Base-by-base conservation (phyloP, 2,329 filamentous ascomycete species). In the Ceratocystiopsis sp. region DNA sequence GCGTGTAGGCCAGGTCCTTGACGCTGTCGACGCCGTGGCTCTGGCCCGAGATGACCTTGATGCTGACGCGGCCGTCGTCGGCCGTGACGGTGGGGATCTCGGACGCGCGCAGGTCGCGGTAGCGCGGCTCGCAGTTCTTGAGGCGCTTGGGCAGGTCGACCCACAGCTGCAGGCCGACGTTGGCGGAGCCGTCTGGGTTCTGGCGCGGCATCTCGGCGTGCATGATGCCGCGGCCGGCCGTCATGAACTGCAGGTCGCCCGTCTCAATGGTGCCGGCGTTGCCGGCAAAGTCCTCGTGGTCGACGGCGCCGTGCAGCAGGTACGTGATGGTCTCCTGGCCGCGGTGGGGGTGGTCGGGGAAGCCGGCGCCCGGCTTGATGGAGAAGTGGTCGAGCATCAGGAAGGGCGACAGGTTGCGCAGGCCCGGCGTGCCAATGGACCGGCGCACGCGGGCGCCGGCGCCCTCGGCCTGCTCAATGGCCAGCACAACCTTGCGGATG, bases 201-300 rank as follows among this genome's bases (percentile, higher is more conserved):
- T 83, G 75, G 43, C 75, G 72, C 11, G 89, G 89, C 86, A 96
- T 95, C 63, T 96, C 89, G 35, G 87, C 84, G 61, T 96, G 91
- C 60, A 95, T 82, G 54, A 96, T 93, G 37, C 89, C 89, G 17
- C 72, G 68, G 4, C 89, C 89, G 1, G 89, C 89, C 0, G 89
- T 95, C 91, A 96, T 96, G 69, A 96, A 96, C 58, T 96, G 89
- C 40, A 96, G 64, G 57, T 95, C 89, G n/a, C 89, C 89, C 0
- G 81, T 63, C 47, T 80, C 71, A 52, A 96, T 84, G 4, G 82
- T 91, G 45, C 89, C 91, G 41, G 71, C 71, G 64, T 91, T 79
- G 13, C 86, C 86, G 2, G 84, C 79, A 52, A 94, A 94, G 60
- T 94, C 86, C 63, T 94, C 86, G 56, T 94, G 86, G 62, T 94